Conservation (phyloP, 441 rosid genomes). For the Raphanus hybrid region DNA sequence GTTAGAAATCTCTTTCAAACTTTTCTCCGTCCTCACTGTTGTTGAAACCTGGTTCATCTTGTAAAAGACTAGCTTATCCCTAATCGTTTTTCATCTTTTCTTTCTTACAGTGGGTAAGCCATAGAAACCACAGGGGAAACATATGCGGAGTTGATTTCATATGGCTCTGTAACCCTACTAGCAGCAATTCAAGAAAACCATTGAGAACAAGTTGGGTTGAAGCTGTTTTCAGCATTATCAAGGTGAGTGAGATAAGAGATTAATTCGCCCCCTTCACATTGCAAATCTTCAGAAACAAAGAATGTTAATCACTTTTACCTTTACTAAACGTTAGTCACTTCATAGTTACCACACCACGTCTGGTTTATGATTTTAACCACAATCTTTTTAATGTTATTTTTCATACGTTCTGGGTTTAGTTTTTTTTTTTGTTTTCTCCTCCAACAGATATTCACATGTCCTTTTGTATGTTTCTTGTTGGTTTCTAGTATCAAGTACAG, state of each 20-base stretch:
- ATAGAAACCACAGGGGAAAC: conserved; percentile 91
- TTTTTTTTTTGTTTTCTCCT: neutral
- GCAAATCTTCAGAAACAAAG: neutral
- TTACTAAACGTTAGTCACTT: neutral
- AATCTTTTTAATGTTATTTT: neutral
- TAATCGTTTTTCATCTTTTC: neutral
- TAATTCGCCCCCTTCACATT: neutral
- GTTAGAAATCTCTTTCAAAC: conserved; percentile 40
- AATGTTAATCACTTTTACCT: neutral
- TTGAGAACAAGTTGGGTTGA: conserved; percentile 84
- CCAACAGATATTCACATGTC: neutral
- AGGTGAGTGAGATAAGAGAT: conserved; percentile 58
- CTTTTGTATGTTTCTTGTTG: conserved; percentile 10
- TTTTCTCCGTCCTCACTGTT: conserved; percentile 18
- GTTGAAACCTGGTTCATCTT: neutral
- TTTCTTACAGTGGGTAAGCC: conserved; percentile 87
- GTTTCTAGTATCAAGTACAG: conserved; percentile 63
- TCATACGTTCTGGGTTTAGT: neutral
- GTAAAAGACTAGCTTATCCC: neutral
- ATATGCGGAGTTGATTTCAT: conserved; percentile 95
- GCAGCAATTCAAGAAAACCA: conserved; percentile 54
- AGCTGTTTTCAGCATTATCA: conserved; percentile 80
- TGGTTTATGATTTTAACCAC: neutral
- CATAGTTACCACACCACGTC: neutral
- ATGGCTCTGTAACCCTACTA: conserved; percentile 91